Base-by-base conservation (phyloP, 495 filamentous ascomycete species). In the Xylaria telfairii region DNA sequence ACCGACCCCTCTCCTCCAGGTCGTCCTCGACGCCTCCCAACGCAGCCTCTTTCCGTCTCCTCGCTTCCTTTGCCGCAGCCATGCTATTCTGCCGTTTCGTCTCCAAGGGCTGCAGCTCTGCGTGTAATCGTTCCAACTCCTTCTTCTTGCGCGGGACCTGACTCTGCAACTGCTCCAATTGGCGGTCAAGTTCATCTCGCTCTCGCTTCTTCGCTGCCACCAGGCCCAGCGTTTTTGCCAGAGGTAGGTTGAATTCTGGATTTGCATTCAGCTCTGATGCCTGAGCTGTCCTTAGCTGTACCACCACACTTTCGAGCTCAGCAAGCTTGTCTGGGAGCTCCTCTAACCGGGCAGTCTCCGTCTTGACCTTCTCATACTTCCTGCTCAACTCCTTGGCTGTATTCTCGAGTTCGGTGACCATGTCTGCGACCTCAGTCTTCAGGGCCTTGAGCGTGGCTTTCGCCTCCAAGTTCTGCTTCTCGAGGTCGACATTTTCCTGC, bases 401-500 rank as follows among this genome's bases (percentile, higher is more conserved):
- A 64, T 79, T 80, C 72, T 97, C 95, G 73, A 98, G 86, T 68
- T 90, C 89, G 37, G 82, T 77, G 10, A 96, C 86, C 83, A 95
- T 87, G 30, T 83, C 82, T n/a, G 88, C 87, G 2, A 96, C 93
- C 53, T 95, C 91, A 32, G 87, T 85, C 81, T 99, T 99, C 71
- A 90, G 88, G 41, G 87, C 84, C 75, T 94, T 92, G 0, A 98
- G 85, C 39, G 85, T 85, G 1, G 90, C 89, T 72, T 99, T 98
- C 28, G 91, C 89, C 28, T 84, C 87, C 5, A 85, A 83, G 34
- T 97, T 86, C 69, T 88, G 80, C 53, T 83, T 86, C 78, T 97
- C 95, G 39, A 97, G 83, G 65, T 92, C 91, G 21, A 91, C 86
- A 78, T 97, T 98, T 71, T 97, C 94, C 73, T 90, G 86, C 53